Percentiles rank a stretch among this genome's conserved stretches.
Conservation (phyloP, 2,329 filamentous ascomycete species). For the Colletotrichum gigasporum region DNA sequence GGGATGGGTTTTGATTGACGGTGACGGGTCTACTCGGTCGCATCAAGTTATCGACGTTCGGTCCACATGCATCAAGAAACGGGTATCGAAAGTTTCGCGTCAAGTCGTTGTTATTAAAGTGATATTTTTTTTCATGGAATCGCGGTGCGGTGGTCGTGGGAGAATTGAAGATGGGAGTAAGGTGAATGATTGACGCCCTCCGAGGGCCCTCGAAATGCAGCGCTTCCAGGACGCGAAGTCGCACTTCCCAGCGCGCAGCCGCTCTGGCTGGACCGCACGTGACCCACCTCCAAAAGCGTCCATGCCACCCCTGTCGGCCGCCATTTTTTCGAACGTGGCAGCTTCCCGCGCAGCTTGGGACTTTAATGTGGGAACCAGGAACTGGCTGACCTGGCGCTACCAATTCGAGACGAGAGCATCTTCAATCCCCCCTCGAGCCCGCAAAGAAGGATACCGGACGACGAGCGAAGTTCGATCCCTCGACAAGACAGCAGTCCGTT, state of each 20-base stretch:
- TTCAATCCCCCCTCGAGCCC: conserved; percentile 10
- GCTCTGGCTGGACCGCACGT: conserved; percentile 10
- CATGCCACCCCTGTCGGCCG: conserved; percentile 39
- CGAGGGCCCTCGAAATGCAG: background rate
- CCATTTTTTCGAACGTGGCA: conserved; percentile 62
- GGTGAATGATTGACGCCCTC: background rate
- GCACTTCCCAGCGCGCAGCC: conserved; percentile 8
- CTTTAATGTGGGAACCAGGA: conserved; percentile 28
- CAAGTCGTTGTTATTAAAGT: background rate
- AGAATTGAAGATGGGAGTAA: background rate
- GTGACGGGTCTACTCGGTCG: background rate
- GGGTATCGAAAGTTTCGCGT: conserved; percentile 4
- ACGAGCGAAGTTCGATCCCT: conserved; percentile 10
- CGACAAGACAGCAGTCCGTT: background rate
- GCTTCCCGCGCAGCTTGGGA: conserved; percentile 45
- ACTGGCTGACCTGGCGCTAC: conserved; percentile 30
- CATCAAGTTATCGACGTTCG: conserved; percentile 2
- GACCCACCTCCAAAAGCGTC: conserved; percentile 9
- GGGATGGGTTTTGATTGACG: background rate
- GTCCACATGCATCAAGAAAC: conserved; percentile 5
- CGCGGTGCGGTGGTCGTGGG: background rate
- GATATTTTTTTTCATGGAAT: background rate
- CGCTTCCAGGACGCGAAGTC: conserved; percentile 9
- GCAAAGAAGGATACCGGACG: background rate
- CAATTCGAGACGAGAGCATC: conserved; percentile 24